phyloP scores from a whole-genome alignment of 2,329 filamentous ascomycete genomes.

The Tympanopsis confertula region DNA sequence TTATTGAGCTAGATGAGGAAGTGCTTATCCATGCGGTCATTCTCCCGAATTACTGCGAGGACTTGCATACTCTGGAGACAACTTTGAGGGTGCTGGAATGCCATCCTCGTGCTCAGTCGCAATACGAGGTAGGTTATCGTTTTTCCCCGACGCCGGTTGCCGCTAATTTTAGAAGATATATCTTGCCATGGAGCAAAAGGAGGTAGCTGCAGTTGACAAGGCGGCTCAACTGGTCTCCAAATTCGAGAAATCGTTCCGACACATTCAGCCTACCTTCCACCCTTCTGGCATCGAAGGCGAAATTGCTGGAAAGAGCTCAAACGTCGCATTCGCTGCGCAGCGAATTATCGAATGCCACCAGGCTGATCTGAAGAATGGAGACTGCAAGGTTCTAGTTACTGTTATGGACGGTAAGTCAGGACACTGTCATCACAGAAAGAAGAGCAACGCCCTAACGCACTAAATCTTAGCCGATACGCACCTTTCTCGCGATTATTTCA shows the following conservation, averaged over 20 bases:
- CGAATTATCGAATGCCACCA: constrained; percentile 19
- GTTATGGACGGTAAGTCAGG: constrained; percentile 29
- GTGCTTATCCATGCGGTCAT: constrained; percentile 17
- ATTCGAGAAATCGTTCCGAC: constrained; percentile 25
- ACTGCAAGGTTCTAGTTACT: constrained; percentile 23
- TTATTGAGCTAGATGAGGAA: neutral
- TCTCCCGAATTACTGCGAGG: constrained; percentile 31
- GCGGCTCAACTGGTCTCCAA: constrained; percentile 19
- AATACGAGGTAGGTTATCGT: constrained; percentile 25
- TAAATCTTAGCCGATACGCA: constrained; percentile 24
- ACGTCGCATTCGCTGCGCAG: constrained; percentile 30
- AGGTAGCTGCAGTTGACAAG: constrained; percentile 22
- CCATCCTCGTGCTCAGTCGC: constrained; percentile 23
- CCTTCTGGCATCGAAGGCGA: constrained; percentile 26
- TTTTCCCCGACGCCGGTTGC: constrained; percentile 6
- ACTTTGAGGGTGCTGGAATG: constrained; percentile 28
- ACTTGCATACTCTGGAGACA: constrained; percentile 25
- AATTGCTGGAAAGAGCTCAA: constrained; percentile 33
- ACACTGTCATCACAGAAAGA: too few species aligned
- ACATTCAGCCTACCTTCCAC: constrained; percentile 28
- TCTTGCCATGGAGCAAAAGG: constrained; percentile 32
- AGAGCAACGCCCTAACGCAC: neutral
- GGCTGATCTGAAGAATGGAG: constrained; percentile 12
- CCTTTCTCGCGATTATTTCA: constrained; percentile 29
- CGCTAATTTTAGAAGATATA: constrained; percentile 20